Percentiles rank a stretch among this genome's conserved stretches.
Evolutionary conservation across 495 filamentous ascomycete genomes (phyloP).

Genomic region (Hyaloscypha finlandica): DNA sequence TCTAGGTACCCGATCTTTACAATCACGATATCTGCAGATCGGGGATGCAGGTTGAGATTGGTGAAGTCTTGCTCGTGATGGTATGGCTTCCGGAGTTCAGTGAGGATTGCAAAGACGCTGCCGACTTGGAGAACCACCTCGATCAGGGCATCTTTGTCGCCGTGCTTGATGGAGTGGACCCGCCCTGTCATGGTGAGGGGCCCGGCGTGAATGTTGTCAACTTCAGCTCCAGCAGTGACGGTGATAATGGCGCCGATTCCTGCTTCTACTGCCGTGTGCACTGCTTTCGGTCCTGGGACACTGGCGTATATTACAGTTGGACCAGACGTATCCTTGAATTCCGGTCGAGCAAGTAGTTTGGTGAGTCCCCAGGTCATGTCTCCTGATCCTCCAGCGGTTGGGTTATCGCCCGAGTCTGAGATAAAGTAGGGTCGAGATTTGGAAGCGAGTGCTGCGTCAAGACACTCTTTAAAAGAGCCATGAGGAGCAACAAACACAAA

Average conservation of each 20-base stretch:
- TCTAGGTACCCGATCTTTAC: constrained; percentile 64
- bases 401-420: constrained; percentile 61
- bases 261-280: constrained; percentile 46
- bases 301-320: constrained; percentile 58
- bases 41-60: constrained; percentile 48
- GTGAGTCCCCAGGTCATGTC: constrained; percentile 57
- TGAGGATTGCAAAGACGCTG: constrained; percentile 56
- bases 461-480: constrained; percentile 50
- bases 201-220: constrained; percentile 52
- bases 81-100: constrained; percentile 58
- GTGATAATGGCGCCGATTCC: constrained; percentile 53
- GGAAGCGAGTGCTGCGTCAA: constrained; percentile 49
- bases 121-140: constrained; percentile 57
- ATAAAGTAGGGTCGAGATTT: constrained; percentile 55
- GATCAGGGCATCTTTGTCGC: constrained; percentile 48
- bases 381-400: constrained; percentile 57
- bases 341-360: constrained; percentile 47
- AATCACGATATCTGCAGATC: constrained; percentile 53
- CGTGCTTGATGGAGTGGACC: constrained; percentile 55
- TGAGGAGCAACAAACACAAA: constrained; percentile 59
- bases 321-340: constrained; percentile 44
- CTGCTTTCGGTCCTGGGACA: constrained; percentile 51
- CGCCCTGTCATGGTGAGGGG: constrained; percentile 55
- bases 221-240: constrained; percentile 56
- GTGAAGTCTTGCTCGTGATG: constrained; percentile 58